Percentiles rank a stretch among this genome's conserved stretches.
These are phyloP conservation scores for Cinnamomum chago DNA, from an alignment of 164 flowering plant genomes.

Conservation along the genomic window DNA sequence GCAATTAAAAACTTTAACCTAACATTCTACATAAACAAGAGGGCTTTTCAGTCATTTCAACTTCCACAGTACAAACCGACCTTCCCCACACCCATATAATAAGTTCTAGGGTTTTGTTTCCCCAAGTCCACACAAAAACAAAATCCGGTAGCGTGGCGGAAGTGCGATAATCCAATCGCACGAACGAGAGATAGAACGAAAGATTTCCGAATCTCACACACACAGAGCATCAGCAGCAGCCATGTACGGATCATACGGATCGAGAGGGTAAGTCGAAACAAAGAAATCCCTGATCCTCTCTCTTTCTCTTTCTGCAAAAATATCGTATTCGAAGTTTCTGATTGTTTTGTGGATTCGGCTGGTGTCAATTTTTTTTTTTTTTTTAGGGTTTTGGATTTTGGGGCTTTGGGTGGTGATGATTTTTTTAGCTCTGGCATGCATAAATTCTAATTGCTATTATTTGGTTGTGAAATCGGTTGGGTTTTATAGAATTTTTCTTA, in stretches of 20 bases:
- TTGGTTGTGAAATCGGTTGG: too few relatives aligned
- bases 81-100: too few relatives aligned
- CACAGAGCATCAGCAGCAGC: neutral
- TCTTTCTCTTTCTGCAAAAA: neutral
- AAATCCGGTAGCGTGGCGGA: neutral
- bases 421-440: neutral
- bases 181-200: neutral
- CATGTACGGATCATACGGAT: neutral
- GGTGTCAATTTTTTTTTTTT: too few relatives aligned
- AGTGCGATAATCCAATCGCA: neutral
- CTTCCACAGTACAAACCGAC: too few relatives aligned
- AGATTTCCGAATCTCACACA: neutral
- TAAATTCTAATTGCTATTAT: neutral
- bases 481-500: too few relatives aligned
- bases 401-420: neutral
- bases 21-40: too few relatives aligned
- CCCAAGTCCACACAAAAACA: too few relatives aligned
- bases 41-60: too few relatives aligned
- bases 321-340: neutral
- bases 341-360: neutral
- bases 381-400: too few relatives aligned
- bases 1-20: too few relatives aligned
- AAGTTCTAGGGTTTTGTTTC: too few relatives aligned
- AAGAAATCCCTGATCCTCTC: neutral
- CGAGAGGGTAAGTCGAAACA: neutral